These are phyloP conservation scores for Pseudogymnoascus sp. DNA, from an alignment of 2,329 filamentous ascomycete species.

Conservation along the genomic window DNA sequence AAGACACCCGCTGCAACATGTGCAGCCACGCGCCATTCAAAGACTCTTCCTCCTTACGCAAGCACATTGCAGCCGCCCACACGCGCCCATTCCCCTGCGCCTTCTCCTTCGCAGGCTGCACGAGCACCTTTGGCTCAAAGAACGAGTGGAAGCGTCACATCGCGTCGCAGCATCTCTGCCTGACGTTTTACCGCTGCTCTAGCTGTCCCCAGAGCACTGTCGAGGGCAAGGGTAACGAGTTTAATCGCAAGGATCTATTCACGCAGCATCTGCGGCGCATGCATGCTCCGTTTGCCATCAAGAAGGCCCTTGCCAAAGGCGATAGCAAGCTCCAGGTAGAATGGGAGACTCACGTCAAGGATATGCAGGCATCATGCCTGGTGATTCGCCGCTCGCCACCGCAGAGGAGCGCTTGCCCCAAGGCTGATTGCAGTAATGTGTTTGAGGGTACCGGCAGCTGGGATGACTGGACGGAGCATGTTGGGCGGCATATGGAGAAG, in stretches of 20 bases:
- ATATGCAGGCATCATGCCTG: constrained; percentile 68
- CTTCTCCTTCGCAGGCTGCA: constrained; percentile 76
- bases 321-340: constrained; percentile 52
- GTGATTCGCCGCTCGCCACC: constrained; percentile 63
- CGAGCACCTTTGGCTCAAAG: constrained; percentile 79
- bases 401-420: constrained; percentile 61
- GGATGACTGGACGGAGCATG: constrained; percentile 89
- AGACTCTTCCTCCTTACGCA: constrained; percentile 56
- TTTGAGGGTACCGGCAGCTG: constrained; percentile 71
- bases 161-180: constrained; percentile 74
- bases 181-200: constrained; percentile 58
- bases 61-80: constrained; percentile 61
- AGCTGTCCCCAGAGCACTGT: constrained; percentile 46
- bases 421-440: constrained; percentile 58
- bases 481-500: constrained; percentile 81
- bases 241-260: constrained; percentile 94
- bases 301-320: constrained; percentile 47
- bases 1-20: constrained; percentile 53
- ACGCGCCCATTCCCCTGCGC: constrained; percentile 76
- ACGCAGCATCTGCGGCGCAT: constrained; percentile 90
- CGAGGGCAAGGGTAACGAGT: constrained; percentile 58
- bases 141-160: constrained; percentile 98
- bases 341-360: constrained; percentile 59
- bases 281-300: constrained; percentile 67
- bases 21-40: constrained; percentile 61